Percentiles rank a stretch among this genome's conserved stretches.
Conservation (phyloP, 2,329 filamentous ascomycete genomes). For the Microcera coccophila region DNA sequence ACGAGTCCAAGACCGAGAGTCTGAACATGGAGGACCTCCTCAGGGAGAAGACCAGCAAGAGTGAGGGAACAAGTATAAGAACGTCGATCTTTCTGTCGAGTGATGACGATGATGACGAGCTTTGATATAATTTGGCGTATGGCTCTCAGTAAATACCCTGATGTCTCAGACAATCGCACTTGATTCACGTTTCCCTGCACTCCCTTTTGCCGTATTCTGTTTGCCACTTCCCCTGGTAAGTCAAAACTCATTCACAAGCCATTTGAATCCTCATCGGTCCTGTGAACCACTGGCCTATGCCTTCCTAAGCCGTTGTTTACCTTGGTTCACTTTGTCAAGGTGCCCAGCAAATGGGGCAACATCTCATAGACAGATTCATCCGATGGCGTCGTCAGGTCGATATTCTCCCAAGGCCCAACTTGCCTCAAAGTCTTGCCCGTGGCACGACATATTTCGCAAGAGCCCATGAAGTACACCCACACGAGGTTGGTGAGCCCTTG, state of each 20-base stretch:
- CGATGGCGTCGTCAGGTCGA: constrained; percentile 44
- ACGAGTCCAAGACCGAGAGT: constrained; percentile 4
- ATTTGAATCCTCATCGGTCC: background rate
- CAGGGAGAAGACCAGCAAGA: constrained; percentile 17
- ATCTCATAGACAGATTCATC: constrained; percentile 40
- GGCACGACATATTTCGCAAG: constrained; percentile 48
- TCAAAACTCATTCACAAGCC: background rate
- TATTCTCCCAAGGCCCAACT: constrained; percentile 47
- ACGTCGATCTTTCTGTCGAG: constrained; percentile 37
- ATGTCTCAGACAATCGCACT: background rate
- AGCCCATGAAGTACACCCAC: constrained; percentile 51
- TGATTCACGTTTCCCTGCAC: background rate
- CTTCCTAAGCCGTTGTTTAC: too few species aligned
- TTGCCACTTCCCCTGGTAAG: constrained; percentile 1
- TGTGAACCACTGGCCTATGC: too few species aligned
- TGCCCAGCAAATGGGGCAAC: constrained; percentile 50
- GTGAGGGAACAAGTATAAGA: constrained; percentile 24
- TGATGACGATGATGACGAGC: constrained; percentile 38
- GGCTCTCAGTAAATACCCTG: constrained; percentile 23
- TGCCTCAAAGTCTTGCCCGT: constrained; percentile 45
- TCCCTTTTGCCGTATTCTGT: background rate
- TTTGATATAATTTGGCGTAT: constrained; percentile 22
- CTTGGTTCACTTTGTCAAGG: constrained; percentile 50
- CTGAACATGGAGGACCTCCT: constrained; percentile 1
- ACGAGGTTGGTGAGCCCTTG: constrained; percentile 49